Base-by-base conservation (phyloP, 192 early-diverging fungal genomes). In the Coemansia sp. region DNA sequence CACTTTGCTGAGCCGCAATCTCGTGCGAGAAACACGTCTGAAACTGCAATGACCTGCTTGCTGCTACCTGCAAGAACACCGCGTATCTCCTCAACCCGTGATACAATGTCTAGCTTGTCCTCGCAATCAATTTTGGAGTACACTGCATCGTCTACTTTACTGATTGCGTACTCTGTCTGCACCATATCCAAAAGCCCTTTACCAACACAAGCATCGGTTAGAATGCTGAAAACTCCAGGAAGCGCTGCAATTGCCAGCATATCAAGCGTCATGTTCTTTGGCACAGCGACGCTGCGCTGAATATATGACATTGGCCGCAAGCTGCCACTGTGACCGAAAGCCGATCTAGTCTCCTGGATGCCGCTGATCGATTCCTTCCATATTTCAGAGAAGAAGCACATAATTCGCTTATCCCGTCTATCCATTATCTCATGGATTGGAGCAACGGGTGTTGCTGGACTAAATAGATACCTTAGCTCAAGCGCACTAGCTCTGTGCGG, bases 81-180 rank as follows among this genome's bases (percentile, higher is more conserved):
- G 19, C 37, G 64, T 17, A 96, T 86, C 5, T 92, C 91, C 46
- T 89, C 86, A 56, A 95, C 84, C 17, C 86, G 75, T 14, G 92
- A 90, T 48, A 79, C 84, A 41, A 91, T 90, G 45, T 87, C 84
- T 19, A 98, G 87, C 45, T 79, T 54, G 67, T 98, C 94, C 45
- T 92, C 93, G 50, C 85, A 80, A 42, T 76, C 76, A 41, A 95
- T 77, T 14, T 86, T 9, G 8, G 51, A 19, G 51, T 4, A 54
- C 12, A 50, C n/a, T 7, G 7, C 14, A 17, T 17, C 13, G 8
- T 8, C 51, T 45, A 45, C 44, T 54, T 54, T 54, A 5, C 88
- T 85, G 84, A 92, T 91, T 39, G 88, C 88, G 81, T 92, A 92
- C 69, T 86, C 85, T 13, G 94, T 85, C 79, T 97, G 96, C 40